Percentiles rank a stretch among this genome's conserved stretches.
phyloP scores from a whole-genome alignment of 2,329 filamentous ascomycete genomes.

The Fusarium miscanthi region DNA sequence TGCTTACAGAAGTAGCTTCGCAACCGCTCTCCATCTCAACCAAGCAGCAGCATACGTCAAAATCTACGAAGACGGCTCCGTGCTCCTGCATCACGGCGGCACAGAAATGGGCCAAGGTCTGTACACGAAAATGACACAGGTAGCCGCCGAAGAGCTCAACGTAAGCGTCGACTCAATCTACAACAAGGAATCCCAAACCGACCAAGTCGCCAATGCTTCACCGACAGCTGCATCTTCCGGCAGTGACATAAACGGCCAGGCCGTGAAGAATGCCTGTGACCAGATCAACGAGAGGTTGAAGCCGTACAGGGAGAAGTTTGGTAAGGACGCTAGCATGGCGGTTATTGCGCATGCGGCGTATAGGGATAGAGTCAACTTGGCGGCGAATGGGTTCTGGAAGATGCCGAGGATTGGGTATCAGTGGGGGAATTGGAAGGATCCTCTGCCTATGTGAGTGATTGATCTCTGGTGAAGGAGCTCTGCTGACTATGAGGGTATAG shows the following conservation, averaged over 20 bases:
- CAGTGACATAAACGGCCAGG: neutral
- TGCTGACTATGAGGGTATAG: neutral
- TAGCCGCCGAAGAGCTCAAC: neutral
- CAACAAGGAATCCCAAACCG: neutral
- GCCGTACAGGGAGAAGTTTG: neutral
- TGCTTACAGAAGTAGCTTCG: fast-evolving
- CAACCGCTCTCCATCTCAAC: neutral
- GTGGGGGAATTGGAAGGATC: constrained; percentile 90
- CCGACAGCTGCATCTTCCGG: neutral
- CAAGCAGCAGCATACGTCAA: neutral
- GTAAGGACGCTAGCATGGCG: neutral
- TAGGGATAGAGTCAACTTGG: constrained; percentile 83
- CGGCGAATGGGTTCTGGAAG: constrained; percentile 90
- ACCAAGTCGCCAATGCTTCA: neutral
- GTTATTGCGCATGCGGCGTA: constrained; percentile 14
- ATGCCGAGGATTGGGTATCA: constrained; percentile 92
- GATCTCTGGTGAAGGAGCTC: fast-evolving
- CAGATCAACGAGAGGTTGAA: neutral
- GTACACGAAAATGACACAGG: neutral
- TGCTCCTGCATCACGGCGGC: neutral
- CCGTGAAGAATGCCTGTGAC: neutral
- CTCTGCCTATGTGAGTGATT: constrained; percentile 70
- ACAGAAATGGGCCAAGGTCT: constrained; percentile 7
- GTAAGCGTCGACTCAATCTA: neutral
- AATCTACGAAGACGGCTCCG: constrained; percentile 1